Evolutionary conservation across 164 flowering plant genomes (phyloP), one percentile per base, ranked within the genome.

Genomic region (Liquidambar formosana): DNA sequence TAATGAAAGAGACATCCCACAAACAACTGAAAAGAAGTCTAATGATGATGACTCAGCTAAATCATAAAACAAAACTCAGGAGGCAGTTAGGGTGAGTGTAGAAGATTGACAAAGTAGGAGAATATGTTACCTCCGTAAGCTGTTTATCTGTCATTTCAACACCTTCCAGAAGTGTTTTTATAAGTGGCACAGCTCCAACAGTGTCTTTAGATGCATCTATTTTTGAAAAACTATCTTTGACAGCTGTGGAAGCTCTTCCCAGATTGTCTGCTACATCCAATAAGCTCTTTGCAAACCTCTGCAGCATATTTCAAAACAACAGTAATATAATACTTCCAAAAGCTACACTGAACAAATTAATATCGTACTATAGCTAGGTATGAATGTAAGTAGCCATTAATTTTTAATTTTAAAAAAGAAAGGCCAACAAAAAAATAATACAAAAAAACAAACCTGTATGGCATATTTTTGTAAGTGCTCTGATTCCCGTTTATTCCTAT

Each of bases 101-200:
- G 41, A 33, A 2, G 2, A 33, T 33, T 10, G 38, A 41, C 2
- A 11, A 4, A 38, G 23, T 14, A 3, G 43, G 52, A 51, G 23
- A 14, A 14, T 12, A 41, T 4, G 22, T 49, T 81, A 95, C 99
- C 92, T 90, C 96, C 19, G 60, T 62, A 53, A 95, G 91, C 74
- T 93, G 97, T 74, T 93, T 93, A 38, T 91, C 98, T 8, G 99
- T 95, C 97, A 95, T 95, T 67, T 89, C 97, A 76, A 93, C 98
- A 70, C 97, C 98, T 80, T 89, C 97, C 64, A 91, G 71, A 69
- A 95, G 92, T 58, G 95, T 88, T 77, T 85, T 91, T 23, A 95
- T 70, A 47, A 87, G 93, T 48, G 89, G 89, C 47, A 80, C 85
- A 60, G 92, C 97, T 60, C 88, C 97, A 68, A 68, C 60, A 43